Evolutionary conservation across 805 yeast species (phyloP).

Genomic region (Barnettozyma californica): DNA sequence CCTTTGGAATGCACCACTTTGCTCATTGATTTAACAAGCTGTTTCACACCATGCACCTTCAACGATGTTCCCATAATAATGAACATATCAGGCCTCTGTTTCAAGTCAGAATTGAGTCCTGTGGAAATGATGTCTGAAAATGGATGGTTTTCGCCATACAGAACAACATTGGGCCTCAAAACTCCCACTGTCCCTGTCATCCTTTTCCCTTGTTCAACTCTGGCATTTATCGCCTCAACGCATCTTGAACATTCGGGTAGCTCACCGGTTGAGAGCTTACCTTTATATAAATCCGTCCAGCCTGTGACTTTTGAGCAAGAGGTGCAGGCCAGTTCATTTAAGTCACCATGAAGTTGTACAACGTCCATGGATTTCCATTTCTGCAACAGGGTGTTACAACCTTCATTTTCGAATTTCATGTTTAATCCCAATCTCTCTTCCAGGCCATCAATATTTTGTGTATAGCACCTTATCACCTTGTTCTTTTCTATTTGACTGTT

Average conservation of each 20-base stretch:
- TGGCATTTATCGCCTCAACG: conserved; percentile 44
- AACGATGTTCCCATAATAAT: conserved; percentile 92
- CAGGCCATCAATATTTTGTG: conserved; percentile 91
- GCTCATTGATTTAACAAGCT: conserved; percentile 64
- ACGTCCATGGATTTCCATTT: conserved; percentile 67
- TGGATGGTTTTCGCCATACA: conserved; percentile 94
- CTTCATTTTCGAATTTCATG: conserved; percentile 42
- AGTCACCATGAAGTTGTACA: conserved; percentile 87
- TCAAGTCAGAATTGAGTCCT: conserved; percentile 62
- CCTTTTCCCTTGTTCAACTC: conserved; percentile 69
- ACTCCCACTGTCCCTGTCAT: conserved; percentile 65
- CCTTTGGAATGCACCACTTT: conserved; percentile 68
- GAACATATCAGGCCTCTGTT: conserved; percentile 66
- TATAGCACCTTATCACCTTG: conserved; percentile 78
- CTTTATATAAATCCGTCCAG: conserved; percentile 56
- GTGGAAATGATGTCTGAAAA: conserved; percentile 72
- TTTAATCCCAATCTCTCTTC: conserved; percentile 63
- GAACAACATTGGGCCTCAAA: conserved; percentile 82
- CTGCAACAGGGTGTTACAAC: conserved; percentile 19
- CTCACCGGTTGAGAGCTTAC: conserved; percentile 49
- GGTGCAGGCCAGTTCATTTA: conserved; percentile 72
- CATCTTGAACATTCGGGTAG: conserved; percentile 79
- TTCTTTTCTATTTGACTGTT: conserved; percentile 37
- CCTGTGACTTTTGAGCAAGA: conserved; percentile 50
- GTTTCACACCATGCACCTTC: conserved; percentile 84